A percentile compares a stretch with the other conserved stretches of the same genome.
Evolutionary conservation across 345 rosid species (phyloP).

Genomic region (Cardamine chenopodiifolia): DNA sequence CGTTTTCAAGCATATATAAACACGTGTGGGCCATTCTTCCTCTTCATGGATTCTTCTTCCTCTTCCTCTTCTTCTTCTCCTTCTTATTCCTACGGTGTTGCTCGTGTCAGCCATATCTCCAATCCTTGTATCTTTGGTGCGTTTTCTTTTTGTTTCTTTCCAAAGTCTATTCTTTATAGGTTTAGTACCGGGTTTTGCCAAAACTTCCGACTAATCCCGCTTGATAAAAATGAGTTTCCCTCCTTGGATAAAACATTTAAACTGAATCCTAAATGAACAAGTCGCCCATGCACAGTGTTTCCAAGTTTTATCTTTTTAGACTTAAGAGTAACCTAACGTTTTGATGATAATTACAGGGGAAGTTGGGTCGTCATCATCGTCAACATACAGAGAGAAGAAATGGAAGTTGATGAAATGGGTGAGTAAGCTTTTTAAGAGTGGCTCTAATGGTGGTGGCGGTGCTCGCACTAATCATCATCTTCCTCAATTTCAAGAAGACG

Average conservation of each 20-base stretch:
- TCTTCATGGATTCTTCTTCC: slow-evolving; percentile 55
- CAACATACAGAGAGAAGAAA: slow-evolving; percentile 72
- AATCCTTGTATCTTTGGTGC: slow-evolving; percentile 84
- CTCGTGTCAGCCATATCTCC: slow-evolving; percentile 62
- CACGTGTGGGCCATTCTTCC: slow-evolving; percentile 30
- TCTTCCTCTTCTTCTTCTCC: slow-evolving; percentile 43
- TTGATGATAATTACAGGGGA: slow-evolving; percentile 61
- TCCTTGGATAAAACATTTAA: not conserved
- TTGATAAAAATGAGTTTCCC: not conserved
- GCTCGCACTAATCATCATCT: slow-evolving; percentile 45
- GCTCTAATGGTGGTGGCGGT: slow-evolving; percentile 51
- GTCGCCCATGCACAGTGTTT: not conserved
- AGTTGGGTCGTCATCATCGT: slow-evolving; percentile 50
- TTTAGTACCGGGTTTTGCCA: not conserved
- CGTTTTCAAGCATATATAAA: slow-evolving; percentile 36
- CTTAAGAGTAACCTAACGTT: slow-evolving; percentile 14
- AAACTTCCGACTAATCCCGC: not conserved
- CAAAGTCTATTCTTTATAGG: not conserved
- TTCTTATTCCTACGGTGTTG: slow-evolving; percentile 23
- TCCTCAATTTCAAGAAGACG: slow-evolving; percentile 79
- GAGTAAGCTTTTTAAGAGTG: slow-evolving; percentile 73
- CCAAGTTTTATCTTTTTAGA: not conserved
- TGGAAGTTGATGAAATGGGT: slow-evolving; percentile 93
- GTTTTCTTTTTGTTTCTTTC: slow-evolving; percentile 21
- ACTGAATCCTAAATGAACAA: not conserved